Evolutionary conservation across 495 filamentous ascomycete species (phyloP), one percentile per base, ranked within the genome.

Genomic region (Staphylotrichum longicolle): DNA sequence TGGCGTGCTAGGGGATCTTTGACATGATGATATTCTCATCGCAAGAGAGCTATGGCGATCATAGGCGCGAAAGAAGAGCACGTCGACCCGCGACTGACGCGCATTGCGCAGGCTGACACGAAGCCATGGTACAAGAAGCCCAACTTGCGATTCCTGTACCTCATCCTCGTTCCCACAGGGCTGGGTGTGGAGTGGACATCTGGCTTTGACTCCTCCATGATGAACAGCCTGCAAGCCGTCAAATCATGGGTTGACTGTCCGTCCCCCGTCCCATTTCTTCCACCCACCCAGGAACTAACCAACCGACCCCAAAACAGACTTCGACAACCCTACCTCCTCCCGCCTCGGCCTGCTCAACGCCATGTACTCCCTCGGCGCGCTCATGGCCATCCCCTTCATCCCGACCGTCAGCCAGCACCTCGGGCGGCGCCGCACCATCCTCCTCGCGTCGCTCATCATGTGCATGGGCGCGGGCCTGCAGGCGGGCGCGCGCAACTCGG

Each of bases 141-240:
- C 0, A 87, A 89, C 69, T 74, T 89, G 39, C 76, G 86, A 58
- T 60, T 66, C 44, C 74, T 89, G 40, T 89, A 89, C 66, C 66
- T 86, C n/a, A 65, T 88, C 40, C 75, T 90, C 64, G 79, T 88
- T 63, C 85, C 85, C 4, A 81, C 84, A 0, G 83, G 78, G 57
- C 81, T 88, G 70, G 87, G 86, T 4, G 82, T 86, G 50, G 86
- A 87, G 68, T 83, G 85, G 75, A 89, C 86, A 0, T 87, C 84
- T 15, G 84, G 85, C 4, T 88, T 86, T 63, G 83, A 87, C 68
- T 83, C 80, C 14, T 82, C 83, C 61, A 84, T 87, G 70, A 86
- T 86, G 75, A 88, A 86, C 66, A 79, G 81, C 5, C 72, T 88
- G 9, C 82, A 88, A 67, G 85, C 82, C 52, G 80, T 86, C 20